Evolutionary conservation across 805 yeast species (phyloP).

Genomic region (Jamesozyma piceae): DNA sequence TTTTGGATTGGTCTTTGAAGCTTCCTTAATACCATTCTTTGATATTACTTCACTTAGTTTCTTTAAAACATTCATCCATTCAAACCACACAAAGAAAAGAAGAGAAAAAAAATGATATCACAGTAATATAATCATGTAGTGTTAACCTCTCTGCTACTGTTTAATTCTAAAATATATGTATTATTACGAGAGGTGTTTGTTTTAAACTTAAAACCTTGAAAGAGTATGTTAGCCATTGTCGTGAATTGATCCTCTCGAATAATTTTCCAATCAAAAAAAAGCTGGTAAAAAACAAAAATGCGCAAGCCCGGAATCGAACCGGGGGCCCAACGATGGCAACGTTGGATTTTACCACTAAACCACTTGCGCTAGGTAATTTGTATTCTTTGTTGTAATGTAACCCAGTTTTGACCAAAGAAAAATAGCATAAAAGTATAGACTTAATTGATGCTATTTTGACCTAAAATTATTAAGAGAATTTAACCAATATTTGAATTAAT

Average conservation of each 20-base stretch:
- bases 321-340: conserved; percentile 2
- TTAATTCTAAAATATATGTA: neutral
- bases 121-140: neutral
- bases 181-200: neutral
- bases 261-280: neutral
- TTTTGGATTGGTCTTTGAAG: neutral
- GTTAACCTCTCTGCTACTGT: neutral
- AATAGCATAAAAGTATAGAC: too few relatives aligned
- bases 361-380: neutral
- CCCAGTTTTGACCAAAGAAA: neutral
- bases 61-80: conserved; percentile 30
- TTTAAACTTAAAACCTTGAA: neutral
- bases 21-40: conserved; percentile 10
- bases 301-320: conserved; percentile 1
- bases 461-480: too few relatives aligned
- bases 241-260: neutral
- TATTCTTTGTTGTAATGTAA: neutral
- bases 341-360: conserved; percentile 1
- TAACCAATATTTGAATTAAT: too few relatives aligned
- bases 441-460: too few relatives aligned
- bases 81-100: neutral
- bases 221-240: neutral
- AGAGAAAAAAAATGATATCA: neutral
- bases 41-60: conserved; percentile 27
- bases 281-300: neutral